Conservation (phyloP, 2,329 filamentous ascomycete species). For the Botrytis pseudocinerea region DNA sequence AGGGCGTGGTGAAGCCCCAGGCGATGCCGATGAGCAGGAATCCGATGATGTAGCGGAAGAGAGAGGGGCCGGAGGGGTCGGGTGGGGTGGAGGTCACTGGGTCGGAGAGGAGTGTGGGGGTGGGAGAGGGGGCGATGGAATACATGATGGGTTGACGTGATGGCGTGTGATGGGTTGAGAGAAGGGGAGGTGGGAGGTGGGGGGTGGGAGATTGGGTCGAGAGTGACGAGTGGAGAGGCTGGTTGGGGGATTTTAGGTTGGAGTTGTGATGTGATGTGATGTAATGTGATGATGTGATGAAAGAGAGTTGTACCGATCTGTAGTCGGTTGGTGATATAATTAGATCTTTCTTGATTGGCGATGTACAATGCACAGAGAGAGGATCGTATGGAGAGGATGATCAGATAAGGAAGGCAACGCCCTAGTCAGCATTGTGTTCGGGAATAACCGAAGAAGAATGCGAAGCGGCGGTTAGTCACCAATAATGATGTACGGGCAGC, state of each 20-base stretch:
- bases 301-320: background rate
- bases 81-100: conserved; percentile 9
- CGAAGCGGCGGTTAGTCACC: background rate
- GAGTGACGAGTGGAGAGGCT: background rate
- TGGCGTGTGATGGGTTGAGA: background rate
- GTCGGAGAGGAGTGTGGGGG: conserved; percentile 13
- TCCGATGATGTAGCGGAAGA: conserved; percentile 81
- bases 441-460: background rate
- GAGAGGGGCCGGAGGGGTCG: conserved; percentile 44
- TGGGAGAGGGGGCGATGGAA: conserved; percentile 21
- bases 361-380: no score
- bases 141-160: conserved; percentile 12
- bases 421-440: background rate
- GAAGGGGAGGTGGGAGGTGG: background rate
- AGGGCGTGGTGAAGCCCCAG: conserved; percentile 90
- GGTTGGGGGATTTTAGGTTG: background rate
- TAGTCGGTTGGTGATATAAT: background rate
- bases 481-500: background rate
- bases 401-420: no score
- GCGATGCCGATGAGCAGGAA: conserved; percentile 89
- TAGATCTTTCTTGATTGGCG: background rate
- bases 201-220: background rate
- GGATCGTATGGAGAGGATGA: no score
- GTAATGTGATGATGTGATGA: background rate
- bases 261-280: background rate